Base-by-base conservation (phyloP, 306 rosid genomes). In the Cucurbita argyrosperma region DNA sequence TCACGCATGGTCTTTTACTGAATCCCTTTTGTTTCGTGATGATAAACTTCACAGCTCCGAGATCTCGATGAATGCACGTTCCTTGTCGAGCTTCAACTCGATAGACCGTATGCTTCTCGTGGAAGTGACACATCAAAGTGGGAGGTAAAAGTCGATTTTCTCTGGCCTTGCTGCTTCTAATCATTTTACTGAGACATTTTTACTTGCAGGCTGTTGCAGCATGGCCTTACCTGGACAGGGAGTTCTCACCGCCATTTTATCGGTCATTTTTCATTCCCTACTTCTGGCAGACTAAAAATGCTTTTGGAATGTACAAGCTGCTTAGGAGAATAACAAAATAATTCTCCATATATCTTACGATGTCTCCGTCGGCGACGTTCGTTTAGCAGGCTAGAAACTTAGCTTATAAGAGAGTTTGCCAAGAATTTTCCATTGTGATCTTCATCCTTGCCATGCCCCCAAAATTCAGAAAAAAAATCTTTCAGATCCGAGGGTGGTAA, bases 231-330 rank as follows among this genome's bases (percentile, higher is more conserved):
- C 85, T 95, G 74, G 96, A 95, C 80, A 81, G 96, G 57, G 99
- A 89, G 84, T 89, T 95, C 55, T 95, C 99, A 8, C 99, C 96
- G 3, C 82, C 97, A 50, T 71, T 79, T 71, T 83, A 87, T 81
- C 91, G 99, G 69, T 95, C 99, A 13, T 95, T 95, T 77, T 95
- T 91, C 87, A 85, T 95, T 61, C 99, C 97, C 1, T 76, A 84
- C 84, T 86, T 91, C 46, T 95, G 99, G 99, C 89, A 84, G 85
- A 79, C 79, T n/a, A 88, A 81, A 84, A 95, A 95, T 81, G 87
- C 86, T 35, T 95, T 95, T 81, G 99, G 99, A 82, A 83, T 83
- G 91, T 95, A 95, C 83, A 92, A 88, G 83, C 84, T 92, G 75
- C 86, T 88, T 62, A 77, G 79, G 80, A 92, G 90, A 78, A 76